Evolutionary conservation across 371 early-diverging fungal genomes (phyloP).

Genomic region (Apophysomyces trapeziformis): DNA sequence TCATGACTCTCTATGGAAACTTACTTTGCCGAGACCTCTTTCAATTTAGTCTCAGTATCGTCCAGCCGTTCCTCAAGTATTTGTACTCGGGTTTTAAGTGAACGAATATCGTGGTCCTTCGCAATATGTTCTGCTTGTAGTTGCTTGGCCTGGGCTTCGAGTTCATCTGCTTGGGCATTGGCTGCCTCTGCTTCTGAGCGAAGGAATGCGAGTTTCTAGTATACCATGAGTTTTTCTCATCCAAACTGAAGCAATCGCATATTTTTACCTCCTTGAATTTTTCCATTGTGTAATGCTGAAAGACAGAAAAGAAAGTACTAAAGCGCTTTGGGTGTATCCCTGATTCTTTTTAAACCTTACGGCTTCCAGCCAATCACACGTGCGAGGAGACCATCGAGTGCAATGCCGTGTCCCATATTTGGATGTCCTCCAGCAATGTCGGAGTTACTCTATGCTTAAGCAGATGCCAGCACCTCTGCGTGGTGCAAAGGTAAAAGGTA

Average conservation of each 20-base stretch:
- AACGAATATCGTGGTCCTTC: conserved; percentile 80
- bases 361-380: conserved; percentile 4
- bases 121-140: conserved; percentile 62
- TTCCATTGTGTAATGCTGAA: conserved; percentile 41
- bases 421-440: conserved; percentile 1
- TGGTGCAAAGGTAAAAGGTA: no score
- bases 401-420: conserved; percentile 10
- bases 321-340: background rate
- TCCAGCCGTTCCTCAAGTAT: conserved; percentile 71
- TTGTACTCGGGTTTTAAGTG: conserved; percentile 69
- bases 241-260: background rate
- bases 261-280: conserved; percentile 58
- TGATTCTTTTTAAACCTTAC: conserved; percentile 7
- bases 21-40: conserved; percentile 66
- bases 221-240: conserved; percentile 2
- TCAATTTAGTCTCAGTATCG: conserved; percentile 62
- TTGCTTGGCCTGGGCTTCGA: conserved; percentile 69
- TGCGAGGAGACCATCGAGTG: background rate
- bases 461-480: no score
- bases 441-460: no score
- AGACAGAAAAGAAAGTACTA: conserved; percentile 6
- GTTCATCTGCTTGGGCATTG: conserved; percentile 67
- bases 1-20: conserved; percentile 16
- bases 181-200: conserved; percentile 77
- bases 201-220: conserved; percentile 71